phyloP scores from a whole-genome alignment of 441 rosid species.

The Daphne laureola region DNA sequence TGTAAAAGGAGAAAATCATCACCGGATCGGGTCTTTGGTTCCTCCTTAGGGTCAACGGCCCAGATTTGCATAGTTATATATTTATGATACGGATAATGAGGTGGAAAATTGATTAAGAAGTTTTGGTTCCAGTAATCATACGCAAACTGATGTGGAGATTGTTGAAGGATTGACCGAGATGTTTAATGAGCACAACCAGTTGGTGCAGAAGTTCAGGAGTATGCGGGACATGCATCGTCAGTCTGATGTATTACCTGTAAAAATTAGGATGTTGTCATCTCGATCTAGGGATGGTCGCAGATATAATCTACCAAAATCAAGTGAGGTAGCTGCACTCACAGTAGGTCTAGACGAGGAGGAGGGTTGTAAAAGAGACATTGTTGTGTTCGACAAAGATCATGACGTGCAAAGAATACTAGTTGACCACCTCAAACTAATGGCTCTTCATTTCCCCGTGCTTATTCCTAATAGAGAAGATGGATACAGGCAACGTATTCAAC shows the following conservation, averaged over 20 bases:
- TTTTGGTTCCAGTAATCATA: too few species aligned
- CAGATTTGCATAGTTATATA: not conserved
- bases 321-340: constrained; percentile 4
- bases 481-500: not conserved
- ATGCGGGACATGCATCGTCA: not conserved
- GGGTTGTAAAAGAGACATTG: not conserved
- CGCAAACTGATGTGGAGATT: too few species aligned
- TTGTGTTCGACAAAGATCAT: constrained; percentile 4
- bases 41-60: not conserved
- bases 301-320: not conserved
- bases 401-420: not conserved
- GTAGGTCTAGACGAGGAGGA: not conserved
- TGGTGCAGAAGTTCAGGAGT: not conserved
- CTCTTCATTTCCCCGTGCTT: constrained; percentile 2
- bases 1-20: not conserved
- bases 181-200: not conserved
- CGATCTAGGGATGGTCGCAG: not conserved
- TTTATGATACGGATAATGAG: not conserved
- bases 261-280: not conserved
- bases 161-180: not conserved
- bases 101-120: too few species aligned
- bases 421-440: constrained; percentile 2
- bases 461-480: constrained; percentile 9
- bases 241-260: not conserved
- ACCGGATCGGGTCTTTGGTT: not conserved